Evolutionary conservation across 176 grass and related monocot species (phyloP).

Genomic region (Elaeis guineensis): DNA sequence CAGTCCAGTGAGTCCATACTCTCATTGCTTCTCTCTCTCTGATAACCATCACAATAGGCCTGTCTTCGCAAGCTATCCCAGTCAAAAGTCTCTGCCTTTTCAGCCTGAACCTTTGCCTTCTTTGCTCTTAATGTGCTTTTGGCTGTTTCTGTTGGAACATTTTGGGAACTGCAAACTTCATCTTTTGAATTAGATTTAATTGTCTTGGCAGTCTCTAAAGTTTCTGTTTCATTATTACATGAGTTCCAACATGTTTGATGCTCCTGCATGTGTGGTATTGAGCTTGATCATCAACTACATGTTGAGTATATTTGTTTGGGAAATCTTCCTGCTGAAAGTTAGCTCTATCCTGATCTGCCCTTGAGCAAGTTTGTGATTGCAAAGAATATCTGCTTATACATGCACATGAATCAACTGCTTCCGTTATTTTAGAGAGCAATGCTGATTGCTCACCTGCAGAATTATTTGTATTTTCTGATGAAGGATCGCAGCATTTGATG

Average conservation of each 20-base stretch:
- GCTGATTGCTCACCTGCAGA: conserved; percentile 30
- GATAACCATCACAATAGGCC: conserved; percentile 10
- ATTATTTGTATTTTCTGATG: conserved; percentile 14
- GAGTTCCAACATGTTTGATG: conserved; percentile 22
- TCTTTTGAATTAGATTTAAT: conserved; percentile 28
- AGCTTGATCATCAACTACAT: conserved; percentile 20
- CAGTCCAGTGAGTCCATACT: conserved; percentile 71
- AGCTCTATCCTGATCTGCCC: conserved; percentile 17
- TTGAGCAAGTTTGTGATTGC: conserved; percentile 19
- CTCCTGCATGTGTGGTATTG: conserved; percentile 5
- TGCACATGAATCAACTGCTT: conserved; percentile 8
- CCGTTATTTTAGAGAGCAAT: too few relatives aligned
- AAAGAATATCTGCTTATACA: conserved; percentile 8
- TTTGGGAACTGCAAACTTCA: conserved; percentile 22
- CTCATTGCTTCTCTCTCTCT: conserved; percentile 46
- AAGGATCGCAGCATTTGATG: conserved; percentile 6
- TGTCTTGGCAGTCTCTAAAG: conserved; percentile 9
- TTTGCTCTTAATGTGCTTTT: conserved; percentile 30
- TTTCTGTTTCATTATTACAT: conserved; percentile 11
- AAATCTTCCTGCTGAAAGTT: conserved; percentile 6
- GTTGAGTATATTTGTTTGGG: too few relatives aligned
- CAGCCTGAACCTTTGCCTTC: conserved; percentile 26
- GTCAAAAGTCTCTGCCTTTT: conserved; percentile 44
- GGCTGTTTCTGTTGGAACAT: conserved; percentile 21
- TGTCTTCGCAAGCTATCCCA: conserved; percentile 68